phyloP scores from a whole-genome alignment of 768 basidiomycete genomes.

The Boletus coccyginus region DNA sequence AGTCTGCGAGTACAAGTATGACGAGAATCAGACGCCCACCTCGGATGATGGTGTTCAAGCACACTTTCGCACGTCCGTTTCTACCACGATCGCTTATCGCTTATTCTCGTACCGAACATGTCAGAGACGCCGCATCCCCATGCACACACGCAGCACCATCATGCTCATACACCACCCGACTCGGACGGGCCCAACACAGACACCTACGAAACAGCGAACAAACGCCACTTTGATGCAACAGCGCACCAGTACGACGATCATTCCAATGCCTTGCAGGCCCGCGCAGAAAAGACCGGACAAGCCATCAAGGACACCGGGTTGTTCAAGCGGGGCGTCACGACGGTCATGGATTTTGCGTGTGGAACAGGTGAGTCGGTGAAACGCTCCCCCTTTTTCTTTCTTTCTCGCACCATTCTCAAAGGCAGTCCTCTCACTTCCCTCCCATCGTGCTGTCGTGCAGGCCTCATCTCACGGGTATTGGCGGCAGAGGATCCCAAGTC shows the following conservation, averaged over 20 bases:
- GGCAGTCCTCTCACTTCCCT: not conserved
- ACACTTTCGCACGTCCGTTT: not conserved
- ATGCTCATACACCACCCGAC: not conserved
- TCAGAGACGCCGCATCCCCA: not conserved
- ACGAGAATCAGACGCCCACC: not conserved
- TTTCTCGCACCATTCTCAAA: not conserved
- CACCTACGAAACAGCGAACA: slow-evolving; percentile 25
- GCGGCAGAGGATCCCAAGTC: slow-evolving; percentile 56
- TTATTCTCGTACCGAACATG: not conserved
- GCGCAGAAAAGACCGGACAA: slow-evolving; percentile 21
- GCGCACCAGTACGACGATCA: slow-evolving; percentile 26
- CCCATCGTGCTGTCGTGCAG: slow-evolving; percentile 33
- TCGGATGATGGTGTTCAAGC: not conserved
- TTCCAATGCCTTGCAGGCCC: slow-evolving; percentile 12
- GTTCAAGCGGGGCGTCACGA: slow-evolving; percentile 56
- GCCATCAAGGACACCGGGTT: slow-evolving; percentile 36
- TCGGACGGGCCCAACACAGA: not conserved
- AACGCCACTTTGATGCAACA: slow-evolving; percentile 22
- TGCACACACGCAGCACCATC: not conserved
- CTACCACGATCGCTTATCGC: not conserved
- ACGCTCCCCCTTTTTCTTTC: too few relatives aligned
- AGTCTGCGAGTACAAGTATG: not conserved
- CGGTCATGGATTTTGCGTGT: slow-evolving; percentile 73
- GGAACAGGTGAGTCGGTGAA: slow-evolving; percentile 50
- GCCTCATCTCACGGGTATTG: slow-evolving; percentile 60